Evolutionary conservation across 345 rosid species (phyloP), one percentile per base, ranked within the genome.

Genomic region (Chamaenerion angustifolium): DNA sequence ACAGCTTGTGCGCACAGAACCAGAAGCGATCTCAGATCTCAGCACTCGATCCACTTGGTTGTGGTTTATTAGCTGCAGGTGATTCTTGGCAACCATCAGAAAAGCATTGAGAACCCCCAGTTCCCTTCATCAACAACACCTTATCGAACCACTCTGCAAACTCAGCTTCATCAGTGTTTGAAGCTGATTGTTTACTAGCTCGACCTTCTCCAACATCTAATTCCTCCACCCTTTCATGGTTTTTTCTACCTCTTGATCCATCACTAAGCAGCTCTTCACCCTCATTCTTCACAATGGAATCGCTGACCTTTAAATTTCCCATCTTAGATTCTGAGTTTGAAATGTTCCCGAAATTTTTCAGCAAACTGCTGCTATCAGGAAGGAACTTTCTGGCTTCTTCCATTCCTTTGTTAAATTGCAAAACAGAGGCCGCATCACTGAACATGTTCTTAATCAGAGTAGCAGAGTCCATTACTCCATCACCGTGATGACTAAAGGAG

Each of bases 1-100:
- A 80, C 57, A 4, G 97, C 81, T 47, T 89, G 94, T 7, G 97
- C 86, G 18, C 94, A 89, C 8, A 74, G 78, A 19, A 72, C 68
- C 51, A 83, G 60, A 25, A 80, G 83, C 11, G 76, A 70, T 61
- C 85, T 70, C 61, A 85, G 68, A 71, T 89, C 97, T 57, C 68
- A 52, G 12, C 41, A 15, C 14, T 43, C 18, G 57, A 43, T 19
- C 25, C 16, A 31, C 37, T 31, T 31, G 37, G 8, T 31, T 31
- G 37, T 31, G 37, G 37, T 31, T 31, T 31, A 31, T 31, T 31
- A 31, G 37, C 37, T 31, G 37, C 37, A 1, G 8, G 1, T 31
- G 37, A 31, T 31, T 8, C 37, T 31, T 31, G 37, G 14, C 23
- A 35, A 17, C 21, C 51, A 11, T 13, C 35, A 16, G 35, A 12